These are phyloP conservation scores for Houttuynia cordata DNA, from an alignment of 164 flowering plant species.

Conservation along the genomic window DNA sequence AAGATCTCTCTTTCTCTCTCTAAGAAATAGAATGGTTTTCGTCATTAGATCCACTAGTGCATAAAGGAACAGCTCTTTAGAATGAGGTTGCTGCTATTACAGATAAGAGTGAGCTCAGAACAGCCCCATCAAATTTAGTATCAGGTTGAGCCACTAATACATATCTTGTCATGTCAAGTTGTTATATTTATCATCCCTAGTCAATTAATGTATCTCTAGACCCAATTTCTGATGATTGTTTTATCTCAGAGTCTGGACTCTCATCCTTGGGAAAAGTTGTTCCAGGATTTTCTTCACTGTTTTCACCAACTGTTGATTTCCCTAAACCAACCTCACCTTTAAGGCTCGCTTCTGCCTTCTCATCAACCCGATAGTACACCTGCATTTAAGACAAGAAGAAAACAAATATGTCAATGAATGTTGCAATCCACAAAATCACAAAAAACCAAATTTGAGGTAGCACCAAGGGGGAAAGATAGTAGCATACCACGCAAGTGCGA, in stretches of 20 bases:
- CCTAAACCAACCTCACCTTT: not conserved
- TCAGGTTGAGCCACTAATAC: too few species aligned
- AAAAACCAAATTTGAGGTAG: not conserved
- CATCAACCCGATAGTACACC: conserved; percentile 41
- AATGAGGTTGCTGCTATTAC: too few species aligned
- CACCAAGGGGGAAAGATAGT: not conserved
- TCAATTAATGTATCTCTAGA: not conserved
- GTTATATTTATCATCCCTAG: not conserved
- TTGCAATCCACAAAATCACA: not conserved
- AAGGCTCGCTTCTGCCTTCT: conserved; percentile 16
- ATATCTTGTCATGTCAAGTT: too few species aligned
- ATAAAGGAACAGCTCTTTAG: too few species aligned
- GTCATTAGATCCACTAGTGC: too few species aligned
- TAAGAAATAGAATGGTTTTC: too few species aligned
- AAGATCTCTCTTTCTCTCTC: too few species aligned
- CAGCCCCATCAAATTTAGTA: too few species aligned
- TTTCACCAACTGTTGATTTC: conserved; percentile 4
- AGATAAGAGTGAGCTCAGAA: too few species aligned
- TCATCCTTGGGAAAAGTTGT: conserved; percentile 5
- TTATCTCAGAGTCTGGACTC: not conserved
- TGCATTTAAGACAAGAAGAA: conserved; percentile 11
- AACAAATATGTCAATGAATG: not conserved
- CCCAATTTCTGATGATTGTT: not conserved
- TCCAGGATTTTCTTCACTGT: conserved; percentile 8
- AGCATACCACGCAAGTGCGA: conserved; percentile 84